These are phyloP conservation scores for Leishmania braziliensis DNA, from an alignment of 208 protist genomes.

Conservation along the genomic window DNA sequence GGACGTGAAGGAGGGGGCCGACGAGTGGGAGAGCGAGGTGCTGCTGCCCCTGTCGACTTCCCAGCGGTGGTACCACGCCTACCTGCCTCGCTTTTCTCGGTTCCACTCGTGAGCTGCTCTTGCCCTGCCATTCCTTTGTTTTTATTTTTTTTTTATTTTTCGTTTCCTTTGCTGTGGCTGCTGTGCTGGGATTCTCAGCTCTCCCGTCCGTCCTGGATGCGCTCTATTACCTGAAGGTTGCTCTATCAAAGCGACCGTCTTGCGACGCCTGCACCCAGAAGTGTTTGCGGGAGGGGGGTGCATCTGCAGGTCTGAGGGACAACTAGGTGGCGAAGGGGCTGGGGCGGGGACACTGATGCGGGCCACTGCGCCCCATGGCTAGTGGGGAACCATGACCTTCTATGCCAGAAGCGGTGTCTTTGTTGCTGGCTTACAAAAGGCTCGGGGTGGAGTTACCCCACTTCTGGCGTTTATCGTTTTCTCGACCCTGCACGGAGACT, in stretches of 20 bases:
- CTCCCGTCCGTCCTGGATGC: not conserved
- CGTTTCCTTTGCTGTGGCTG: not conserved
- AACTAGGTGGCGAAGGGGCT: not conserved
- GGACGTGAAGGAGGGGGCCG: constrained; percentile 7
- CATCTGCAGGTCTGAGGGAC: not conserved
- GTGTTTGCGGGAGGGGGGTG: not conserved
- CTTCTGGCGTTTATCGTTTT: not conserved
- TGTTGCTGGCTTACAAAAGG: not conserved
- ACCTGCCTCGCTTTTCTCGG: constrained; percentile 17
- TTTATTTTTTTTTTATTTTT: not conserved
- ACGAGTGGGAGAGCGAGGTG: constrained; percentile 20
- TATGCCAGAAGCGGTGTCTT: not conserved
- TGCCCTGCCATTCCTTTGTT: not conserved
- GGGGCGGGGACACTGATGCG: not conserved
- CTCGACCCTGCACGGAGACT: not conserved
- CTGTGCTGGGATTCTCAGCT: constrained; percentile 1
- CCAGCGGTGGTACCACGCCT: constrained; percentile 33
- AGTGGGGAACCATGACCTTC: not conserved
- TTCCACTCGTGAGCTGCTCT: not conserved
- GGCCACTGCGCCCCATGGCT: not conserved
- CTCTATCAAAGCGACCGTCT: not conserved
- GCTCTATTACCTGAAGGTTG: not conserved
- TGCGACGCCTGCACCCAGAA: not conserved
- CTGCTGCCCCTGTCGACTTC: constrained; percentile 16
- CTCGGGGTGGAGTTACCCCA: not conserved